Percentiles rank a stretch among this genome's conserved stretches.
phyloP scores from a whole-genome alignment of 305 asterid species.

The Coffea humblotiana region DNA sequence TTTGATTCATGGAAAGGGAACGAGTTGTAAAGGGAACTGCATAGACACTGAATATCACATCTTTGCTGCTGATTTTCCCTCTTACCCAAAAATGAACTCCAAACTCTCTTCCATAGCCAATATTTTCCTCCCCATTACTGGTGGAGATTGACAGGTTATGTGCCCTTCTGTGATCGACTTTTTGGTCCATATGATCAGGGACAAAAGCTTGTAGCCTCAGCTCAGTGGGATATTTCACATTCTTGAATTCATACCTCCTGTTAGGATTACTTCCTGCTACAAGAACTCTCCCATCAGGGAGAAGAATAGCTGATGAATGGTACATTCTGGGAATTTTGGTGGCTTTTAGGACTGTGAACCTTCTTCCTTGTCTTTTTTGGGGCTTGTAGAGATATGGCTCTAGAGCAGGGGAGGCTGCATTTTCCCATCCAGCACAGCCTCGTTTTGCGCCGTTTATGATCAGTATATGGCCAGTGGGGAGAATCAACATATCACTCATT shows the following conservation, averaged over 20 bases:
- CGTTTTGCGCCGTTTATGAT: slow-evolving; percentile 58
- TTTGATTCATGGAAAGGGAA: slow-evolving; percentile 63
- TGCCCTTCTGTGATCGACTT: slow-evolving; percentile 40
- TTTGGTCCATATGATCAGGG: slow-evolving; percentile 41
- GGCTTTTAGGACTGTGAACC: slow-evolving; percentile 42
- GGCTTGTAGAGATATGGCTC: slow-evolving; percentile 60
- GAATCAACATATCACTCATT: slow-evolving; percentile 60
- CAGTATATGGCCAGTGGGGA: slow-evolving; percentile 59
- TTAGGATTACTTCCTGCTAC: slow-evolving; percentile 70
- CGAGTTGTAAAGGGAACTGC: slow-evolving; percentile 66
- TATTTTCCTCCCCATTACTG: slow-evolving; percentile 21
- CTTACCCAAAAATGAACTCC: slow-evolving; percentile 34
- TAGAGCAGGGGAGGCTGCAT: slow-evolving; percentile 38
- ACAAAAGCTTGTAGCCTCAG: slow-evolving; percentile 58
- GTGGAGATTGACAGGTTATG: slow-evolving; percentile 34
- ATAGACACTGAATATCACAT: slow-evolving; percentile 37
- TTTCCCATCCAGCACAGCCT: slow-evolving; percentile 55
- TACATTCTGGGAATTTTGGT: slow-evolving; percentile 63
- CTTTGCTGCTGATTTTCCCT: slow-evolving; percentile 6
- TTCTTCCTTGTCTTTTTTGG: slow-evolving; percentile 29
- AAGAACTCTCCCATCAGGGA: slow-evolving; percentile 60
- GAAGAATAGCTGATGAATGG: slow-evolving; percentile 55
- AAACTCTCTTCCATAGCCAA: slow-evolving; percentile 40
- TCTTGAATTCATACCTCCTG: slow-evolving; percentile 29
- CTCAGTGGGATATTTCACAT: slow-evolving; percentile 53